Conservation (phyloP, 768 basidiomycete genomes). For the Boletus patriciae region DNA sequence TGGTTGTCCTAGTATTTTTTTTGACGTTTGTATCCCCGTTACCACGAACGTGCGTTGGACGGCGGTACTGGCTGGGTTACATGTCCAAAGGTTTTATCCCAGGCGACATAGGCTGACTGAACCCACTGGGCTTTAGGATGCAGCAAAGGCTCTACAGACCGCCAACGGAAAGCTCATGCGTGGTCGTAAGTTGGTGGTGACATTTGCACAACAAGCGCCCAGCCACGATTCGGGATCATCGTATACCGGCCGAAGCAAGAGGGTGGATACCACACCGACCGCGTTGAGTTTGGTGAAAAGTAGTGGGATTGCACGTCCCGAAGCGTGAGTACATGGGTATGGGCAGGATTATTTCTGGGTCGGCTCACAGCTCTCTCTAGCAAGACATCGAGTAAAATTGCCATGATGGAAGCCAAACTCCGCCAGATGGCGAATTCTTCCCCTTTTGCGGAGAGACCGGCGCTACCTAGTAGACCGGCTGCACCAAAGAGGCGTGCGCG, state of each 20-base stretch:
- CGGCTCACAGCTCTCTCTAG: constrained; percentile 13
- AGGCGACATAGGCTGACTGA: constrained; percentile 18
- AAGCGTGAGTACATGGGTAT: constrained; percentile 40
- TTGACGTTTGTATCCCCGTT: constrained; percentile 29
- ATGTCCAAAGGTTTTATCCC: constrained; percentile 23
- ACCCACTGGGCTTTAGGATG: constrained; percentile 61
- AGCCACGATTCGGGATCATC: constrained; percentile 31
- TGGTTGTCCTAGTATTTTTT: constrained; percentile 19
- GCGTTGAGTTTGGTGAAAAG: constrained; percentile 87
- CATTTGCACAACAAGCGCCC: constrained; percentile 85
- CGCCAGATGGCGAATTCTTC: constrained; percentile 61
- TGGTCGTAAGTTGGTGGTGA: constrained; percentile 88
- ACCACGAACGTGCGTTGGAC: constrained; percentile 21
- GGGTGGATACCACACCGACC: constrained; percentile 72
- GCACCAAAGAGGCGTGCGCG: neutral
- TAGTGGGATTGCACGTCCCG: constrained; percentile 47
- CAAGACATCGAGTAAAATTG: constrained; percentile 88
- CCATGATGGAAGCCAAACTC: constrained; percentile 94
- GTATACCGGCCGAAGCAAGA: constrained; percentile 38
- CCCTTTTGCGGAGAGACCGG: constrained; percentile 20
- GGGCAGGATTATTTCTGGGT: constrained; percentile 1
- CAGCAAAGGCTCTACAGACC: constrained; percentile 67
- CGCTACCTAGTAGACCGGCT: constrained; percentile 24
- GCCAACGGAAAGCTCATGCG: constrained; percentile 80
- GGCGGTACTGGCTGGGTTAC: constrained; percentile 17